Evolutionary conservation across 1,284 basidiomycete genomes (phyloP).

Genomic region (Fomitopsis betulina): DNA sequence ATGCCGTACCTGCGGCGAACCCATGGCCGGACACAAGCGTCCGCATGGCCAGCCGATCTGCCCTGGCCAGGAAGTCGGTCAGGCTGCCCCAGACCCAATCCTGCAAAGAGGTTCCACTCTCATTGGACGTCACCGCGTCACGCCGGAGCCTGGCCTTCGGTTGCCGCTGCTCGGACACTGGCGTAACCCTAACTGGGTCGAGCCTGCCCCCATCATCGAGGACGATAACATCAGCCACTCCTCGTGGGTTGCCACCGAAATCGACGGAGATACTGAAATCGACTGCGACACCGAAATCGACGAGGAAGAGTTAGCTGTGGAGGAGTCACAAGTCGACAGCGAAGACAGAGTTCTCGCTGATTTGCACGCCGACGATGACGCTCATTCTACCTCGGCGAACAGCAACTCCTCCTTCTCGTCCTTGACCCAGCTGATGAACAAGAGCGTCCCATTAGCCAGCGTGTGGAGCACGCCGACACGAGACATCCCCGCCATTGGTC

Average conservation of each 20-base stretch:
- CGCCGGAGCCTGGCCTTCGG: slow-evolving; percentile 6
- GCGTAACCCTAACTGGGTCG: slow-evolving; percentile 24
- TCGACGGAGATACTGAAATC: no score
- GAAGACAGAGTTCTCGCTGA: slow-evolving; percentile 3
- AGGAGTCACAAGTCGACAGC: slow-evolving; percentile 8
- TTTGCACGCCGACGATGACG: not conserved
- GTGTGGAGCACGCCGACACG: slow-evolving; percentile 22
- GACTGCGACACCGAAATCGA: slow-evolving; percentile 21
- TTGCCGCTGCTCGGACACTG: slow-evolving; percentile 13
- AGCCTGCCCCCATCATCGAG: slow-evolving; percentile 6
- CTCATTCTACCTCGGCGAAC: not conserved
- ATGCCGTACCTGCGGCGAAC: slow-evolving; percentile 25
- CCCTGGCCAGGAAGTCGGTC: slow-evolving; percentile 11
- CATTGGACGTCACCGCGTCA: not conserved
- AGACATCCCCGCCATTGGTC: slow-evolving; percentile 18
- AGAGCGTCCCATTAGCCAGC: slow-evolving; percentile 21
- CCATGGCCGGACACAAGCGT: slow-evolving; percentile 30
- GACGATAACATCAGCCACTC: slow-evolving; percentile 5
- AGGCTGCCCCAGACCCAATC: slow-evolving; percentile 3
- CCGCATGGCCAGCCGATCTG: slow-evolving; percentile 24
- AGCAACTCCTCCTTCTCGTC: slow-evolving; percentile 42
- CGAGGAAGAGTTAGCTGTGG: slow-evolving; percentile 8
- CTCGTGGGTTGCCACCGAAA: slow-evolving; percentile 25
- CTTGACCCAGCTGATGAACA: slow-evolving; percentile 11
- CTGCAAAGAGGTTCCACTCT: slow-evolving; percentile 7